Evolutionary conservation across 2,329 filamentous ascomycete genomes (phyloP).

Genomic region (Aspergillus piperis): DNA sequence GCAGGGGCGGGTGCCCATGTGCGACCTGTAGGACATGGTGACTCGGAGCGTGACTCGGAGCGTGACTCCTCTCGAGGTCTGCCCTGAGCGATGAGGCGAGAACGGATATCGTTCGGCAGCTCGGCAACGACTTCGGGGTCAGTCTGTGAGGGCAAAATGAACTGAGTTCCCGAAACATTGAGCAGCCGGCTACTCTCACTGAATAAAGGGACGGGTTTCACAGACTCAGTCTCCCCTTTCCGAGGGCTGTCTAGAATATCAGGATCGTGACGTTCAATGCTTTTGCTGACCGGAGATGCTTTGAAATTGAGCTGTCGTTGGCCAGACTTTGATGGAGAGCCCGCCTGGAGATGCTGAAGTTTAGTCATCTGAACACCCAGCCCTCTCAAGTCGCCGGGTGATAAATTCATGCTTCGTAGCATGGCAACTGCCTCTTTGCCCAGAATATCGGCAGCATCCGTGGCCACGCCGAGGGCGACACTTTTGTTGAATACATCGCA

Average conservation of each 20-base stretch:
- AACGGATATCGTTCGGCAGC: conserved; percentile 79
- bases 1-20: conserved; percentile 26
- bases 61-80: conserved; percentile 25
- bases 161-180: conserved; percentile 85
- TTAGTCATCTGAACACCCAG: conserved; percentile 93
- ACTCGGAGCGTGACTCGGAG: conserved; percentile 35
- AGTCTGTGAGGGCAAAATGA: conserved; percentile 78
- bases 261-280: conserved; percentile 40
- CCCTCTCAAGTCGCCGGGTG: conserved; percentile 88
- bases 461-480: conserved; percentile 76
- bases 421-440: conserved; percentile 84
- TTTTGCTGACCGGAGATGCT: conserved; percentile 34
- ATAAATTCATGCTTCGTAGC: conserved; percentile 77
- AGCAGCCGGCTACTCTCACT: conserved; percentile 58
- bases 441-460: conserved; percentile 70
- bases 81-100: conserved; percentile 67
- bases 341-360: conserved; percentile 72
- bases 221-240: conserved; percentile 37
- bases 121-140: conserved; percentile 82
- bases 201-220: conserved; percentile 34
- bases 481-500: conserved; percentile 96
- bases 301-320: conserved; percentile 79
- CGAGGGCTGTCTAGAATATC: conserved; percentile 52
- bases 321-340: conserved; percentile 56
- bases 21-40: conserved; percentile 36